Evolutionary conservation across 805 yeast species (phyloP).

Genomic region (Candida montana): DNA sequence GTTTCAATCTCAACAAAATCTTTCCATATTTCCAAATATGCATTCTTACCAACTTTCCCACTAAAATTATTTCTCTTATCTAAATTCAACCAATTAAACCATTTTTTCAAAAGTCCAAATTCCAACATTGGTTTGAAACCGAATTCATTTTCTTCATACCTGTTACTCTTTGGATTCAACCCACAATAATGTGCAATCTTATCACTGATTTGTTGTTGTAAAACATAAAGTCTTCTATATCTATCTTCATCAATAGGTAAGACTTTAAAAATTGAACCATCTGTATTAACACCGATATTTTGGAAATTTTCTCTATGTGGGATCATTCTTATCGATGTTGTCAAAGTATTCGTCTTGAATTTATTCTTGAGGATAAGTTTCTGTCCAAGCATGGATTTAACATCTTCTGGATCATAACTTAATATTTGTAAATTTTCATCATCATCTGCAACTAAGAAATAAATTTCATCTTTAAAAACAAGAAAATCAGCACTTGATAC

Average conservation of each 20-base stretch:
- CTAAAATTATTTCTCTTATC: slow-evolving; percentile 51
- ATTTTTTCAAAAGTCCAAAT: slow-evolving; percentile 43
- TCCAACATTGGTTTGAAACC: slow-evolving; percentile 63
- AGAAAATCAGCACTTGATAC: slow-evolving; percentile 73
- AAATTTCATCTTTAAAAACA: slow-evolving; percentile 63
- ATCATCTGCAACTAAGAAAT: slow-evolving; percentile 63
- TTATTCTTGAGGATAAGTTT: slow-evolving; percentile 63
- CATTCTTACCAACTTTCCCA: slow-evolving; percentile 52
- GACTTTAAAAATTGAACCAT: slow-evolving; percentile 74
- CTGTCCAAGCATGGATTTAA: slow-evolving; percentile 75
- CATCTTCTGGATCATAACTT: slow-evolving; percentile 90
- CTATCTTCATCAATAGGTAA: slow-evolving; percentile 69
- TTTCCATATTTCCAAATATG: slow-evolving; percentile 58
- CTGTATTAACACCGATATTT: slow-evolving; percentile 65
- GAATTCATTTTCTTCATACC: slow-evolving; percentile 28
- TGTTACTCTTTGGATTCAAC: slow-evolving; percentile 60
- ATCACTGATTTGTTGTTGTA: slow-evolving; percentile 84
- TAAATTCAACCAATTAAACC: slow-evolving; percentile 50
- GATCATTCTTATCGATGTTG: slow-evolving; percentile 48
- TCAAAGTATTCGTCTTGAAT: slow-evolving; percentile 59
- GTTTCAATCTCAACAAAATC: slow-evolving; percentile 58
- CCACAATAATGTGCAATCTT: slow-evolving; percentile 72
- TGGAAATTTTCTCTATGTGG: slow-evolving; percentile 44
- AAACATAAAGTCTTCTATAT: slow-evolving; percentile 74
- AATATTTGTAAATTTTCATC: slow-evolving; percentile 62